Base-by-base conservation (phyloP, 768 basidiomycete species). In the Collybia mongolica region DNA sequence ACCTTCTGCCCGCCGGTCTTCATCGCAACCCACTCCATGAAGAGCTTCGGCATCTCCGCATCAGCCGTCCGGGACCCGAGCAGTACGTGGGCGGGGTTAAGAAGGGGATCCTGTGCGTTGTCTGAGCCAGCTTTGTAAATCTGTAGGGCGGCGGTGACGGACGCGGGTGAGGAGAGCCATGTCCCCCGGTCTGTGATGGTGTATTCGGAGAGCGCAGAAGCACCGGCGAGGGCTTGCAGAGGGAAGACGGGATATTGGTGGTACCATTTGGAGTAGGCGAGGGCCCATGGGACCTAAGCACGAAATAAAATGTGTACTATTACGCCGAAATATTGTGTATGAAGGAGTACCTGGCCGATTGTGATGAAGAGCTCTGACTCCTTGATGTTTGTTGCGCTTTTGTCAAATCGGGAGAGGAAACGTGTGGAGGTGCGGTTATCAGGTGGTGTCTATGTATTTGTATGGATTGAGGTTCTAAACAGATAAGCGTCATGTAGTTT, bases 351-450 rank as follows among this genome's bases (percentile, higher is more conserved):
- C 62, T 81, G 79, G 7, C 80, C 79, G 18, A 82, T 79, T 8
- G 60, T 65, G 38, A 71, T 67, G 49, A 80, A 82, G 12, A 82
- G 52, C 41, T 66, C 59, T 24, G 73, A 78, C 51, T 82, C 79
- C 51, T 80, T 82, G 61, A 82, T 80, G 56, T 82, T 81, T 0
- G 80, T 82, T 6, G 81, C 80, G 47, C 77, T 78, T 55, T 81
- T 82, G 54, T 83, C 81, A 51, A 70, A 82, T 6, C 28, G 28
- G 12, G 44, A 44, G 26, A 44, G 44, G 44, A 36, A 49, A 23
- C 41, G 48, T 5, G 29, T 35, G 12, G 29, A 36, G 2, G 44
- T 18, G 8, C n/a, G 44, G 5, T 18, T 36, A 12, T 17, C 32
- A 14, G 29, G 44, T 9, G 44, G 44, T 19, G n/a, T 36, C 44